These are phyloP conservation scores for Talaromyces stipitatus DNA, from an alignment of 495 filamentous ascomycete genomes.

Conservation along the genomic window DNA sequence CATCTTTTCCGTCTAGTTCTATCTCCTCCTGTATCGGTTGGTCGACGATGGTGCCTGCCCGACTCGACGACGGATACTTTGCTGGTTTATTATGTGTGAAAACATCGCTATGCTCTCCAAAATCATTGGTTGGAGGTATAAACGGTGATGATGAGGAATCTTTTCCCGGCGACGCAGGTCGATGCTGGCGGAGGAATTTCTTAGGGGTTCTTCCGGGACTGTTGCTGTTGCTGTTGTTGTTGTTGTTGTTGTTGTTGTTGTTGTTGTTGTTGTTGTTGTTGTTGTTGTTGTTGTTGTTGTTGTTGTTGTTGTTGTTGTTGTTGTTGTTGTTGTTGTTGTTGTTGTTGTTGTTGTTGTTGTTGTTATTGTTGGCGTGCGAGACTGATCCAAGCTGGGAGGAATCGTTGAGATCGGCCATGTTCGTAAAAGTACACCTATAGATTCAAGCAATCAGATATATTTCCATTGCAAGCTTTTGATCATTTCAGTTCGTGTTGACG, in stretches of 20 bases:
- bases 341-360: neutral
- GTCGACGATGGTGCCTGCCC: slow-evolving; percentile 1
- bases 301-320: neutral
- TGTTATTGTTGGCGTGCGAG: neutral
- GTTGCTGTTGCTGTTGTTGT: neutral
- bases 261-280: neutral
- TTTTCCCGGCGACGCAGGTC: neutral
- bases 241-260: neutral
- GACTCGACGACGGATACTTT: neutral
- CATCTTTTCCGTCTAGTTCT: neutral
- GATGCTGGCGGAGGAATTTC: neutral
- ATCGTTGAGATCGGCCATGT: neutral
- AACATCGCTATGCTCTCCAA: neutral
- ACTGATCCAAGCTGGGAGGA: neutral
- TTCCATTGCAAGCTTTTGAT: neutral
- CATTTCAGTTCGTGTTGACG: neutral
- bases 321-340: neutral
- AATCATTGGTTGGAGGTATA: neutral
- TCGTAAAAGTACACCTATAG: neutral
- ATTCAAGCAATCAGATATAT: neutral
- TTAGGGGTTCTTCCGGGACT: neutral
- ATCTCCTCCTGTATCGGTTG: slow-evolving; percentile 5
- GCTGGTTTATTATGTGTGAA: neutral
- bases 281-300: neutral
- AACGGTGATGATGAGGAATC: neutral